Base-by-base conservation (phyloP, 106 monocot species). In the Phalaenopsis equestris region DNA sequence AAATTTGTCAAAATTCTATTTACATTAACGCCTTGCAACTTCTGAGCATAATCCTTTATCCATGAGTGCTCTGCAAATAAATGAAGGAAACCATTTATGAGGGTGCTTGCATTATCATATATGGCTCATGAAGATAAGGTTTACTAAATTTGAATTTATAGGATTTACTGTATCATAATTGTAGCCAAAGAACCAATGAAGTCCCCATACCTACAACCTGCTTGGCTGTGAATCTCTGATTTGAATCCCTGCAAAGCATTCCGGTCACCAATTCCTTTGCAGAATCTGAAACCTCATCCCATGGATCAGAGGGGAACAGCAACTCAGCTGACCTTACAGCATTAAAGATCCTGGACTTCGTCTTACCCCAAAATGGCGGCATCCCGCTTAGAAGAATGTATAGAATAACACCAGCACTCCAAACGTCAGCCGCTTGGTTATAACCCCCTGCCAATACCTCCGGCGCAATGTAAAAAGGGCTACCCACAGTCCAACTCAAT, bases 301-400 rank as follows among this genome's bases (percentile, higher is more conserved):
- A 97, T 6, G 82, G 87, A 70, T 92, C 89, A 77, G 91, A 86
- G 8, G 94, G 97, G 73, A 97, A 97, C 41, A 56, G 65, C 52
- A 97, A 83, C 41, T 97, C 84, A 1, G 87, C 87, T 16, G 90
- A 84, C 52, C 92, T 83, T 52, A 97, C 91, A 8, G 94, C 84
- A 81, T 92, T 90, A 61, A 97, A 97, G 45, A 97, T 97, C 75
- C 78, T 86, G 1, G 97, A 94, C 83, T 97, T 97, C 8, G 94
- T 97, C 84, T 92, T 94, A 45, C 94, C 97, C 97, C 97, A 94
- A 80, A 97, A 97, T 19, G 97, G 97, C 7, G 94, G 94, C 83
- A 94, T 90, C 10, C 97, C 94, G 64, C 97, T 94, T 11, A 97
- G 84, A 43, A 97, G 91, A 70, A 97, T 90, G 84, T 97, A 94